These are phyloP conservation scores for Curvularia sp. DNA, from an alignment of 2,329 filamentous ascomycete genomes.

Conservation along the genomic window DNA sequence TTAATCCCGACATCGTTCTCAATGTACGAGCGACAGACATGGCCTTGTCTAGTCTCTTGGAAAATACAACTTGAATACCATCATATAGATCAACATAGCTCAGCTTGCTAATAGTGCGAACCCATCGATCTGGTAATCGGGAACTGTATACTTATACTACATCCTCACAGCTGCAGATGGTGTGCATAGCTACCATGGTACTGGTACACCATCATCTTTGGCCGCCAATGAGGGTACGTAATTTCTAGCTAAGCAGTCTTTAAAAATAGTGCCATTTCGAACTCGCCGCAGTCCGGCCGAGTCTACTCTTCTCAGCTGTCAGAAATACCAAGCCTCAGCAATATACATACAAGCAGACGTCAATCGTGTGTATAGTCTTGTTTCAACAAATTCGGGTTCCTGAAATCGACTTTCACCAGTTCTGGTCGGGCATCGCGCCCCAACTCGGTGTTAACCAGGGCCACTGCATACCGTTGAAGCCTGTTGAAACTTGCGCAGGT, in stretches of 20 bases:
- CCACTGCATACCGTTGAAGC: slow-evolving; percentile 13
- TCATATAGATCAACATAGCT: not conserved
- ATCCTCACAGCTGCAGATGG: not conserved
- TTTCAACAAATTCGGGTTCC: not conserved
- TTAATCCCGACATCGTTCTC: not conserved
- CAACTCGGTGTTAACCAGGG: slow-evolving; percentile 14
- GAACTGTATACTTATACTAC: not conserved
- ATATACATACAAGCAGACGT: not conserved
- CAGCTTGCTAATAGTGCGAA: not conserved
- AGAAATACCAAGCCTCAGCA: not conserved
- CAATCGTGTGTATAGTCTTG: not conserved
- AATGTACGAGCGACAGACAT: not conserved
- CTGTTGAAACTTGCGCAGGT: slow-evolving; percentile 4
- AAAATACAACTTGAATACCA: not conserved
- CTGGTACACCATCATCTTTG: not conserved
- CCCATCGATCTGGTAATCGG: not conserved
- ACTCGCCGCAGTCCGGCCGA: not conserved
- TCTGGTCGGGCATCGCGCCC: slow-evolving; percentile 12
- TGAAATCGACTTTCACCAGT: slow-evolving; percentile 9
- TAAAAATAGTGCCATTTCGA: not conserved
- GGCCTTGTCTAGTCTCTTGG: not conserved
- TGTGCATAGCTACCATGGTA: not conserved
- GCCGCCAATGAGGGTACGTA: no score
- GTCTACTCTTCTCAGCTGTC: not conserved
- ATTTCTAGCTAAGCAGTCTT: not conserved